Base-by-base conservation (phyloP, 2,329 filamentous ascomycete species). In the Domatiomyces catenatus region DNA sequence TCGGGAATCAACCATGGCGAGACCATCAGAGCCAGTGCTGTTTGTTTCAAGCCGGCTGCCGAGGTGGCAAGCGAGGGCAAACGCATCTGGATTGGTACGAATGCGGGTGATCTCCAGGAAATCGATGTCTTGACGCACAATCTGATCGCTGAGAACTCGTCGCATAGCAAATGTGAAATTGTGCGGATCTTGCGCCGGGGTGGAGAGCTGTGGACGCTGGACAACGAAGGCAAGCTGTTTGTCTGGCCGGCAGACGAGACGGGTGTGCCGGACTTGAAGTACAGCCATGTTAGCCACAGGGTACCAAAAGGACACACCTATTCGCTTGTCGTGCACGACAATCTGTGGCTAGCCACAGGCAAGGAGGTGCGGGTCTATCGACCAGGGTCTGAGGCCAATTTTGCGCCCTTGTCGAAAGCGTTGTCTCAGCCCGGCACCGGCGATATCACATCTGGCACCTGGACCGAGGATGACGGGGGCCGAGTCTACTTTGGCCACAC, bases 151-250 rank as follows among this genome's bases (percentile, higher is more conserved):
- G 83, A 76, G 17, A 86, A 84, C 59, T 69, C 76, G 48, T 84
- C 85, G 1, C 92, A 96, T 60, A 79, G 81, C 6, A 80, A 86
- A 43, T 76, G 80, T 54, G 86, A 94, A 58, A 77, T 98, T 48
- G 77, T 86, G 56, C 86, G 81, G 59, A 94, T 98, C 43, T 84
- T 86, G 62, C 80, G 92, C 42, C 84, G 93, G 64, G 83, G 80
- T 55, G 86, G 87, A 58, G 86, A 95, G 61, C 78, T 98, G 64
- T 98, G 92, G 92, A 89, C 89, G 0, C 66, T 98, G 46, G 92
- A 96, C 63, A 89, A 95, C 56, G 80, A 84, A 46, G 92, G 92
- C 8, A 85, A 84, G 45, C 70, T 98, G 12, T 81, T 87, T 57
- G 77, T 96, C 4, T 98, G 92, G 92, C 81, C 79, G 1, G 82